Conservation (phyloP, 768 basidiomycete species). For the Boletellus emodensis region DNA sequence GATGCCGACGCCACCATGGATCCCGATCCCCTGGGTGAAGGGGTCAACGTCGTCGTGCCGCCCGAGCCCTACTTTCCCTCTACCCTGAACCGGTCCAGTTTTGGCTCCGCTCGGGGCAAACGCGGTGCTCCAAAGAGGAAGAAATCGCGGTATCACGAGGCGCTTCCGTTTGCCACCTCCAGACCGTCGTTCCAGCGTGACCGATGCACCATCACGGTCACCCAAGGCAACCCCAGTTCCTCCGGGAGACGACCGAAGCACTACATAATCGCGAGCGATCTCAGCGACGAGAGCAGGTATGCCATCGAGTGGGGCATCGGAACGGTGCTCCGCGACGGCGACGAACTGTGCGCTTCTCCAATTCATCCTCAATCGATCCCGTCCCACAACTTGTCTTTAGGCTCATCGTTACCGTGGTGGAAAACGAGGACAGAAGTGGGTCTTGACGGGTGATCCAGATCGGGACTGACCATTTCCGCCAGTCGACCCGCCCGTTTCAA, state of each 20-base stretch:
- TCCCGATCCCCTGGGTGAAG: conserved; percentile 86
- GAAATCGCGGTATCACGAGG: conserved; percentile 58
- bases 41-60: conserved; percentile 83
- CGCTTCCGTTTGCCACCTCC: conserved; percentile 60
- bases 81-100: conserved; percentile 57
- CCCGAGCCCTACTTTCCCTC: conserved; percentile 79
- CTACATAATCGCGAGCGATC: conserved; percentile 91
- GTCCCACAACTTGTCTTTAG: conserved; percentile 28
- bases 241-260: conserved; percentile 55
- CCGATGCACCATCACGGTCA: conserved; percentile 84
- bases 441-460: not conserved
- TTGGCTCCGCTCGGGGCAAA: conserved; percentile 31
- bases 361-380: not conserved
- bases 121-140: conserved; percentile 49
- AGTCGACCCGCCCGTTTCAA: conserved; percentile 71
- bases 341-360: conserved; percentile 59
- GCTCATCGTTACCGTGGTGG: conserved; percentile 85
- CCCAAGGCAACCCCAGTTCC: conserved; percentile 74
- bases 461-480: conserved; percentile 5
- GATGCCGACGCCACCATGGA: conserved; percentile 56
- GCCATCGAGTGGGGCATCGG: conserved; percentile 99
- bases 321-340: conserved; percentile 91
- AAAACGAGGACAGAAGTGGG: conserved; percentile 87
- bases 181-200: conserved; percentile 88
- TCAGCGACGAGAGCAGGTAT: conserved; percentile 91